Base-by-base conservation (phyloP, 176 grass and related monocot species). In the Poa annua region DNA sequence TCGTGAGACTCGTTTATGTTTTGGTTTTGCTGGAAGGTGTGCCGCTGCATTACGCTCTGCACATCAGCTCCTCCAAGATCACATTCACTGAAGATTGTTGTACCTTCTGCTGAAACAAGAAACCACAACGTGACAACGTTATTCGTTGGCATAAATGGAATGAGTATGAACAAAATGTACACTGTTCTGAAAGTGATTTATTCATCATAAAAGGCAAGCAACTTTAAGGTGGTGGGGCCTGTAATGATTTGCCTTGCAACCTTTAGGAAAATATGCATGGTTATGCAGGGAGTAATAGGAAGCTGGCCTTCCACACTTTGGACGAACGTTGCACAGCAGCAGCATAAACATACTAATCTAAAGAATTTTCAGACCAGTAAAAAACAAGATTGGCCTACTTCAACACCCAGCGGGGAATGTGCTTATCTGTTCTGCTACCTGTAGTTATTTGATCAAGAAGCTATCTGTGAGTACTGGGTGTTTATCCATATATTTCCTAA, bases 41-140 rank as follows among this genome's bases (percentile, higher is more conserved):
- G 81, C 25, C 57, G 38, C 48, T 60, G 7, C 70, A 50, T 59
- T n/a, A 74, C 0, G 75, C 54, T 79, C 36, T 53, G 11, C 34
- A 64, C 45, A 41, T 0, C 39, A 38, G 76, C 42, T 81, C 68
- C 66, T 79, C 57, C 64, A 39, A 76, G 53, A 53, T 73, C 53
- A 69, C 50, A 11, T 74, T 92, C 52, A 92, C 50, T 85, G 86
- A 7, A 17, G 52, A n/a, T 92, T 92, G 60, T 25, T 53, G 88
- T 86, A 79, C 90, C 79, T 90, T 51, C 72, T 50, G 90, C 90
- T 95, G 93, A 52, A 88, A 88, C 7, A 92, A 84, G 81, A 61
- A 88, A 80, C 11, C 19, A 73, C 2, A 49, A 55, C 0, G 20
- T 0, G 11, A 73, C 11, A 66, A 4, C 2, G 6, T 56, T 64